Conservation (phyloP, 1,284 basidiomycete species). For the Boletus sp. region DNA sequence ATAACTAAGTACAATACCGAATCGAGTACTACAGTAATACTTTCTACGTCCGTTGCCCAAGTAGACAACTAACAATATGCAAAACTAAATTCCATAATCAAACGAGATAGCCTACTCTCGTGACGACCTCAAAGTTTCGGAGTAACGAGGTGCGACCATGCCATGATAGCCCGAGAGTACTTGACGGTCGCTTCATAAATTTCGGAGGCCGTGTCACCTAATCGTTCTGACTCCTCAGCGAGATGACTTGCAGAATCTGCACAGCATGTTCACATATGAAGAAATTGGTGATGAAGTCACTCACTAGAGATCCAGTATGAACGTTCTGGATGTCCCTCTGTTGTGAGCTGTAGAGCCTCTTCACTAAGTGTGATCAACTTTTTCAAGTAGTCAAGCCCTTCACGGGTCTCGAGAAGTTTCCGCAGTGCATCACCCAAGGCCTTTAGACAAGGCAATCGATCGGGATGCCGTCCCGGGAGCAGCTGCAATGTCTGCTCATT, state of each 20-base stretch:
- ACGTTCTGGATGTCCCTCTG: not conserved
- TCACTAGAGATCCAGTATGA: not conserved
- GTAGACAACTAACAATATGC: too few relatives aligned
- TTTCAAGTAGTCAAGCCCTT: not conserved
- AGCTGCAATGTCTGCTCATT: not conserved
- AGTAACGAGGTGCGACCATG: too few relatives aligned
- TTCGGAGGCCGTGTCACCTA: not conserved
- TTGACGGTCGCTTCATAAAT: not conserved
- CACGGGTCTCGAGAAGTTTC: not conserved
- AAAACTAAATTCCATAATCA: too few relatives aligned
- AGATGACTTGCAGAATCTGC: not conserved
- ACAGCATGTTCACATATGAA: not conserved
- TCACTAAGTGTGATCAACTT: not conserved
- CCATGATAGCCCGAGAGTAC: not conserved
- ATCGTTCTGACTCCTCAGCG: not conserved
- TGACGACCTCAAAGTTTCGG: too few relatives aligned
- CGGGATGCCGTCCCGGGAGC: not conserved
- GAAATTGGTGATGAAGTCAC: not conserved
- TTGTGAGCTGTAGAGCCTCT: not conserved
- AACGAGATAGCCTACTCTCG: too few relatives aligned
- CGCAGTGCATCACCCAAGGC: not conserved
- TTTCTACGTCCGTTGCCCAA: too few relatives aligned
- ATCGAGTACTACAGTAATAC: too few relatives aligned
- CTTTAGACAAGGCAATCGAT: not conserved
- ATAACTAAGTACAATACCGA: too few relatives aligned